Base-by-base conservation (phyloP, 2,329 filamentous ascomycete genomes). In the Saccharata proteae region DNA sequence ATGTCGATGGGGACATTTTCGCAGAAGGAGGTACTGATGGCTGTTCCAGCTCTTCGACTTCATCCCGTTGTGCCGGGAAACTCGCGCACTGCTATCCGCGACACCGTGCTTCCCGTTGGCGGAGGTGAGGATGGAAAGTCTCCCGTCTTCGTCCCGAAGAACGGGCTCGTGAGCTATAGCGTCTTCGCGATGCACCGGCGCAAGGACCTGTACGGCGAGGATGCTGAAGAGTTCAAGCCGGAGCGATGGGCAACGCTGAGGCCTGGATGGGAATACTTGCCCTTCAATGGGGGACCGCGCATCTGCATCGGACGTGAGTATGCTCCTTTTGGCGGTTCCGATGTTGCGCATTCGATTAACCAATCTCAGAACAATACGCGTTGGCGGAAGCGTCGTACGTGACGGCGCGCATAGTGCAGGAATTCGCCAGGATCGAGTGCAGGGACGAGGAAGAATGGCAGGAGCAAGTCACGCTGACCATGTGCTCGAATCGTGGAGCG, bases 1-100 rank as follows among this genome's bases (percentile, higher is more conserved):
- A n/a, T n/a, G n/a, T n/a, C n/a, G n/a, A n/a, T n/a, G n/a, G n/a
- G n/a, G n/a, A n/a, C n/a, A n/a, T n/a, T n/a, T n/a, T n/a, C n/a
- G n/a, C n/a, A n/a, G n/a, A n/a, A n/a, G n/a, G n/a, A n/a, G n/a
- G n/a, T n/a, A n/a, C n/a, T n/a, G n/a, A n/a, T n/a, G n/a, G n/a
- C n/a, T n/a, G n/a, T n/a, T n/a, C 8, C 23, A 43, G 52, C 66
- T 3, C 59, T 74, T 7, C 66, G 69, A 7, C 47, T 69, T 4
- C 62, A 69, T 40, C 67, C 69, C 6, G 55, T 65, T 11, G 66
- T 74, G 10, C 68, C 69, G 4, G 42, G 57, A 20, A 74, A 75
- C 46, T 54, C 53, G 10, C 62, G 71, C 36, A 42, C 48, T 12
- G 65, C 68, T 3, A 48, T 56, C 6, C 49, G 49, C 19, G 64